phyloP scores from a whole-genome alignment of 169 alveolate genomes.

The Eimeria necatrix region DNA sequence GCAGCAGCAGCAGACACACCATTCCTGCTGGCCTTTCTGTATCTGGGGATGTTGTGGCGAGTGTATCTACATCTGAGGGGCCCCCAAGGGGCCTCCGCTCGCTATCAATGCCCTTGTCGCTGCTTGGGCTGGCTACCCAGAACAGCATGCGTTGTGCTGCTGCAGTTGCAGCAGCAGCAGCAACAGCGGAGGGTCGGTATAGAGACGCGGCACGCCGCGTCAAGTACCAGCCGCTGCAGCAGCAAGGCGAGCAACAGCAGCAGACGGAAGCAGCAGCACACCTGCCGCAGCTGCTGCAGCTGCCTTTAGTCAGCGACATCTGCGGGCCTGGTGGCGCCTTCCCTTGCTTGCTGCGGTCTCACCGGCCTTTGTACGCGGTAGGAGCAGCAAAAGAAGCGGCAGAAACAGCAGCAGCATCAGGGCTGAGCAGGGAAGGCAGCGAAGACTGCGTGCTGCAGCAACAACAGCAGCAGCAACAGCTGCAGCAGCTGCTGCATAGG shows the following conservation, averaged over 20 bases:
- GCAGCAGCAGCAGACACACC: slow-evolving; percentile 71
- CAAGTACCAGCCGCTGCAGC: slow-evolving; percentile 14
- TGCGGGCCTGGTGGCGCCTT: slow-evolving; percentile 61
- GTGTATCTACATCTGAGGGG: slow-evolving; percentile 59
- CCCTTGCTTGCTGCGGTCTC: slow-evolving; percentile 38
- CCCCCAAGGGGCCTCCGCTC: slow-evolving; percentile 58
- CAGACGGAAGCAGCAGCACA: neutral
- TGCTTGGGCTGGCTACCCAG: neutral
- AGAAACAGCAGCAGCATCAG: neutral
- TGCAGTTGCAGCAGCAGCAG: slow-evolving; percentile 64
- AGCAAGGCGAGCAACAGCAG: slow-evolving; percentile 33
- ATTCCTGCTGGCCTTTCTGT: neutral
- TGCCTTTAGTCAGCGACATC: neutral
- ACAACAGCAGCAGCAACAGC: neutral
- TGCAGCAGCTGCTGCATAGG: slow-evolving; percentile 47
- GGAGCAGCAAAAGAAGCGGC: slow-evolving; percentile 50
- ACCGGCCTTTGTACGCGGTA: slow-evolving; percentile 10
- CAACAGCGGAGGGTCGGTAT: slow-evolving; percentile 20
- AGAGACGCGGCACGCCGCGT: slow-evolving; percentile 6
- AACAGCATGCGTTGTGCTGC: slow-evolving; percentile 39
- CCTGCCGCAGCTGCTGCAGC: slow-evolving; percentile 26
- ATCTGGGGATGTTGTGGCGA: neutral
- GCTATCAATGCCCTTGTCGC: neutral
- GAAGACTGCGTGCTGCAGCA: neutral
- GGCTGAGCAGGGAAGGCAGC: neutral